Base-by-base conservation (phyloP, 2,329 filamentous ascomycete species). In the Cytospora paraplurivora region DNA sequence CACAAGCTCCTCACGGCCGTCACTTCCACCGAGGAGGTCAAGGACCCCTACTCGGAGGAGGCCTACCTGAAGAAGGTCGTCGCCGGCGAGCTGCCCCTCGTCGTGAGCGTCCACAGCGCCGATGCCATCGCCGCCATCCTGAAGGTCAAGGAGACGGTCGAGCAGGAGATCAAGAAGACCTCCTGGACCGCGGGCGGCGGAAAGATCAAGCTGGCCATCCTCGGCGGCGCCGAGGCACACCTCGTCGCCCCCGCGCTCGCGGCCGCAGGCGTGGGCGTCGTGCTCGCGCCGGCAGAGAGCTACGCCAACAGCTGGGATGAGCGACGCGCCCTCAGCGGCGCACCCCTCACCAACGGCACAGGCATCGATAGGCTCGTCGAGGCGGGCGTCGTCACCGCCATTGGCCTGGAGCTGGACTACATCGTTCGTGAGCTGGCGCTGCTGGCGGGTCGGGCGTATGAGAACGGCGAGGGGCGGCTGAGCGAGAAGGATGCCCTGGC, bases 281-380 rank as follows among this genome's bases (percentile, higher is more conserved):
- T 90, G 33, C 79, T 90, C 1, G 78, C 82, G 0, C 86, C 87
- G 1, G 72, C 88, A 13, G 81, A 85, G 67, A 81, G 84, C 0
- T 85, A 83, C 69, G 79, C 81, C 2, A 72, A 71, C 3, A 73
- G 71, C 0, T 90, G 87, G 88, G 86, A 89, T 66, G 77, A 87
- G 72, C 82, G 85, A 0, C 82, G 87, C 1, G 81, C 85, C 0
- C 76, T 90, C 12, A 82, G 85, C 0, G 88, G 88, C 1, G 87
- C 87, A 6, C 88, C 88, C 1, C 77, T 90, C 0, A 88, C 86
- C 0, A 88, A 88, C 68, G 86, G 86, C 33, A 89, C 87, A 0
- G 81, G 81, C 0, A 76, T 88, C 5, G 85, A 89, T 66, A 72
- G 70, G 13, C 78, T 90, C 1, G 68, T 87, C 0, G 79, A 81